Conservation (phyloP, 106 monocot genomes). For the Dendrobium officinale region DNA sequence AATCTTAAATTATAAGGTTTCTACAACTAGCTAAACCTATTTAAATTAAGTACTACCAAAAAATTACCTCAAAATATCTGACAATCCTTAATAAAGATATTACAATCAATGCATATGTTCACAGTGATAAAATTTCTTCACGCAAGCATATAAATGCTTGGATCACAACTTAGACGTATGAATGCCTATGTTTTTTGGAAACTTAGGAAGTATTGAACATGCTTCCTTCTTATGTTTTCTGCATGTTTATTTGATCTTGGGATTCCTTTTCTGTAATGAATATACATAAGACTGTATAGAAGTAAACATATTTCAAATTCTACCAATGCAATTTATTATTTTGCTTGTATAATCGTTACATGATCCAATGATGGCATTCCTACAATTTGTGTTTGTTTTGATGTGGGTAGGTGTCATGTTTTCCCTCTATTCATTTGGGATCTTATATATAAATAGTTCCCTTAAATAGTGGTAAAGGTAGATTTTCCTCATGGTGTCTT, state of each 20-base stretch:
- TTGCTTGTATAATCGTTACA: not conserved
- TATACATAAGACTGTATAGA: not conserved
- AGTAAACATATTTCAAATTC: not conserved
- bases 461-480: not conserved
- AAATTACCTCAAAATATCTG: no score
- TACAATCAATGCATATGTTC: no score
- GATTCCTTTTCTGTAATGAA: not conserved
- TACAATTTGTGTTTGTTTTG: not conserved
- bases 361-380: not conserved
- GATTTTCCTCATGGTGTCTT: not conserved
- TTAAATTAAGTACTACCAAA: no score
- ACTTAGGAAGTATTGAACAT: no score
- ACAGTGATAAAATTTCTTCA: no score
- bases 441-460: no score
- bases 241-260: not conserved
- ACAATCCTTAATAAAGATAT: no score
- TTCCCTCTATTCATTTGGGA: not conserved
- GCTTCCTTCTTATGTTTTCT: not conserved
- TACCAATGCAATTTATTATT: not conserved
- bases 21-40: no score
- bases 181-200: no score
- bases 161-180: no score
- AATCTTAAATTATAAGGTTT: no score
- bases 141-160: no score
- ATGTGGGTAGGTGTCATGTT: not conserved